Base-by-base conservation (phyloP, 2,329 filamentous ascomycete genomes). In the Zarea fungicola region DNA sequence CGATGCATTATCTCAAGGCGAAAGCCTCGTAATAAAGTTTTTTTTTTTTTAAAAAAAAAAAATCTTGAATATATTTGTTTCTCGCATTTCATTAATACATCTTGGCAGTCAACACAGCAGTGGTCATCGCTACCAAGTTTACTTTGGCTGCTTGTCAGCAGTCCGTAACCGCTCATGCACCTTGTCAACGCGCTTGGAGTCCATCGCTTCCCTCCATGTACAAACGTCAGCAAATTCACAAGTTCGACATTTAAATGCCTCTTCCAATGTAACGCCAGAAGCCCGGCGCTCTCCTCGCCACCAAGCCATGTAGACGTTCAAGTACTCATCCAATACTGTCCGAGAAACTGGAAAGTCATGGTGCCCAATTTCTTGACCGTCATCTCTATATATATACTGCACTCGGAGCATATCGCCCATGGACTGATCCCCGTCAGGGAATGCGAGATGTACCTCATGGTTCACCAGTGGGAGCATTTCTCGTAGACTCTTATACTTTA, bases 191-290 rank as follows among this genome's bases (percentile, higher is more conserved):
- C 56, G 54, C 60, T 86, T 81, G 52, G 81, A 75, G 48, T 91
- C 81, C 65, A 87, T 84, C 10, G 74, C 74, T 57, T 77, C 74
- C 31, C 91, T 75, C 92, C 92, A 97, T 11, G 78, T 76, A 63
- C 92, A 97, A 2, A 72, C 75, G 3, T 88, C 83, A 0, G 77
- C 80, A 64, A 96, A 96, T 56, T 95, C 89, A 61, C 92, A 97
- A 21, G 76, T 81, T 18, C 81, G 72, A 63, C 92, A 97, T 65
- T 96, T 97, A 68, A 85, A 95, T 0, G 89, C 87, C 57, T 96
- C 91, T 59, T 91, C 84, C 6, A 95, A 77, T 6, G 80, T 75
- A 3, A 96, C 91, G 0, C 92, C 92, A 7, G 76, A 74, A 0
- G 90, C 81, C 42, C 77, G 69, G 14, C 91, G 73, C 57, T 85